A percentile compares a stretch with the other conserved stretches of the same genome.
Conservation (phyloP, 2,329 filamentous ascomycete genomes). For the Ophiocordyceps camponoti-rufipedis region DNA sequence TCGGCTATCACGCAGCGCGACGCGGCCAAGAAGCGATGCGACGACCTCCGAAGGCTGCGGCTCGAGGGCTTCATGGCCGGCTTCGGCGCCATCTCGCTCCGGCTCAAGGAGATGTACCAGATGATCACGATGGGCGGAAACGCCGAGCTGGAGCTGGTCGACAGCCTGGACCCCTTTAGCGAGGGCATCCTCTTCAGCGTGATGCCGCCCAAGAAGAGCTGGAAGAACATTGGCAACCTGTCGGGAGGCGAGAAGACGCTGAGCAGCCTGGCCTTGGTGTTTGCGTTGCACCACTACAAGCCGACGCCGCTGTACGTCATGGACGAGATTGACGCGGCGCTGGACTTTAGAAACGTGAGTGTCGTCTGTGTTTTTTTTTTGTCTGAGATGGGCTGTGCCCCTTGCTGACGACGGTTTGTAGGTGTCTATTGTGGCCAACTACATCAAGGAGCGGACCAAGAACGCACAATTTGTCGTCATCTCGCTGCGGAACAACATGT, state of each 20-base stretch:
- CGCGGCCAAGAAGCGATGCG: constrained; percentile 74
- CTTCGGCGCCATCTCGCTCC: constrained; percentile 81
- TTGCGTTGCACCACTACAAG: constrained; percentile 94
- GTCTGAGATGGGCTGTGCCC: not conserved
- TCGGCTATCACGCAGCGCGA: constrained; percentile 64
- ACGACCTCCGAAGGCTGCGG: constrained; percentile 76
- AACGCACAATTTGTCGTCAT: constrained; percentile 99
- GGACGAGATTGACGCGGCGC: constrained; percentile 96
- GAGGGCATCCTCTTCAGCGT: constrained; percentile 95
- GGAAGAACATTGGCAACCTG: constrained; percentile 97
- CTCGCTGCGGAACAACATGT: constrained; percentile 97
- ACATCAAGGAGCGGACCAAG: constrained; percentile 98
- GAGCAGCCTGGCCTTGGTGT: constrained; percentile 84
- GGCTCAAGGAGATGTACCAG: constrained; percentile 98
- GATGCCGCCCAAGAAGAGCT: constrained; percentile 99
- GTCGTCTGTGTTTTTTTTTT: not conserved
- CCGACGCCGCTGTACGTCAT: constrained; percentile 96
- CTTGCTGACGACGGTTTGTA: constrained; percentile 14
- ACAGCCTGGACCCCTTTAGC: constrained; percentile 88
- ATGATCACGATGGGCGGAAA: constrained; percentile 99
- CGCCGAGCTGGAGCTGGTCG: constrained; percentile 89
- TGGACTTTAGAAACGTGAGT: constrained; percentile 95
- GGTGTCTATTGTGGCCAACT: constrained; percentile 95
- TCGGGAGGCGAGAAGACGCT: constrained; percentile 96
- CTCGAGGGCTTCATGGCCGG: constrained; percentile 98